These are phyloP conservation scores for Phenoliferia sp. DNA, from an alignment of 1,284 basidiomycete genomes.

Conservation along the genomic window DNA sequence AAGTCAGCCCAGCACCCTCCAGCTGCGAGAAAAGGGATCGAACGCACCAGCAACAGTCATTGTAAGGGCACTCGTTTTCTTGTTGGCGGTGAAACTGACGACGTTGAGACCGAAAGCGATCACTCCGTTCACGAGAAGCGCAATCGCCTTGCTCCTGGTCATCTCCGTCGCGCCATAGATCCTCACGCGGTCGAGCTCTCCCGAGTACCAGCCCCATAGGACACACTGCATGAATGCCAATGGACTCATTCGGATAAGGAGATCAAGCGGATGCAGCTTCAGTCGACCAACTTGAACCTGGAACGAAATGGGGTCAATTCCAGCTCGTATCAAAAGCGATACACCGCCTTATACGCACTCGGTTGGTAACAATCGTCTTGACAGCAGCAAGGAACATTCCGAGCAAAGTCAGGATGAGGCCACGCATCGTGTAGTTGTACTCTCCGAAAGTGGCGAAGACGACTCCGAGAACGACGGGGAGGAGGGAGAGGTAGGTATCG, in stretches of 20 bases:
- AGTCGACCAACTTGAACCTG: slow-evolving; percentile 39
- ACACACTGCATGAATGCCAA: slow-evolving; percentile 83
- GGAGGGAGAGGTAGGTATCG: slow-evolving; percentile 65
- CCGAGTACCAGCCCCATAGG: slow-evolving; percentile 64
- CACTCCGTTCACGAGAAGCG: slow-evolving; percentile 67
- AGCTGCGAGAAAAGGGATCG: not conserved
- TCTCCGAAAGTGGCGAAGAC: slow-evolving; percentile 61
- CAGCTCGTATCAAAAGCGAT: not conserved
- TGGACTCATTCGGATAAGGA: slow-evolving; percentile 76
- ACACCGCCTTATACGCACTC: slow-evolving; percentile 56
- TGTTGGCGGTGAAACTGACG: slow-evolving; percentile 70
- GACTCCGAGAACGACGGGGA: slow-evolving; percentile 85
- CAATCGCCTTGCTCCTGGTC: slow-evolving; percentile 51
- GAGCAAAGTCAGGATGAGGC: slow-evolving; percentile 75
- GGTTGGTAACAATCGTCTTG: slow-evolving; percentile 83
- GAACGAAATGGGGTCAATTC: not conserved
- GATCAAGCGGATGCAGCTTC: slow-evolving; percentile 73
- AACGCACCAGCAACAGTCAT: slow-evolving; percentile 80
- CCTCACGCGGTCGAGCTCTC: slow-evolving; percentile 66
- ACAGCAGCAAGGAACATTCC: slow-evolving; percentile 83
- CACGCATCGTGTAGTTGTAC: slow-evolving; percentile 56
- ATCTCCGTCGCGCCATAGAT: slow-evolving; percentile 53
- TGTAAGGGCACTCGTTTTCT: slow-evolving; percentile 73
- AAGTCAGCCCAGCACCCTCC: not conserved
- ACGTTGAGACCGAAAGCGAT: slow-evolving; percentile 88